Evolutionary conservation across 306 rosid species (phyloP).

Genomic region (Pyrus pyrifolia): DNA sequence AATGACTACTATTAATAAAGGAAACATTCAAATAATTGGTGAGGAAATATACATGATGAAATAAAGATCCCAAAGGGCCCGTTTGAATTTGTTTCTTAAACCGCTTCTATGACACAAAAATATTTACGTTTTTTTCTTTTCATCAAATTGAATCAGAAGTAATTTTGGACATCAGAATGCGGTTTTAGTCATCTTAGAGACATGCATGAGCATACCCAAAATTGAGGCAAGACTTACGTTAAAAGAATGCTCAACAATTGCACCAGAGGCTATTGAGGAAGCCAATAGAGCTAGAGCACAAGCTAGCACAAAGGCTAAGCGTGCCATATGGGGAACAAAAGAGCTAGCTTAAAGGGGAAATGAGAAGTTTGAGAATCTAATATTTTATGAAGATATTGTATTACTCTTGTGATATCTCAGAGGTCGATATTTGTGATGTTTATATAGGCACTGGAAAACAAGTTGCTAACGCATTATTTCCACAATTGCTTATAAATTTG

Average conservation of each 20-base stretch:
- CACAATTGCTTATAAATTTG: not conserved
- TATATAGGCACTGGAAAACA: not conserved
- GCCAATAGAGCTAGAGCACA: constrained; percentile 32
- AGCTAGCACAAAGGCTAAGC: constrained; percentile 11
- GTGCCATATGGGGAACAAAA: constrained; percentile 11
- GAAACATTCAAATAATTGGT: not conserved
- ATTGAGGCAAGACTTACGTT: constrained; percentile 18
- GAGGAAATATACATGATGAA: not conserved
- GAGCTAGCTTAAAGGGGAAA: not conserved
- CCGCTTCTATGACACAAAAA: not conserved
- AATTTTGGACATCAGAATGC: not conserved
- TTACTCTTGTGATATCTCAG: not conserved
- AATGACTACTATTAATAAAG: not conserved
- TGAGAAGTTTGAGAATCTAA: not conserved
- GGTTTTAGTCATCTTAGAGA: not conserved
- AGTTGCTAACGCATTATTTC: not conserved
- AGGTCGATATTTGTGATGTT: not conserved
- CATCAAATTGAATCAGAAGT: not conserved
- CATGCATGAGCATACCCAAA: not conserved
- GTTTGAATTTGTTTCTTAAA: not conserved
- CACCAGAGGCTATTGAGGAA: constrained; percentile 38
- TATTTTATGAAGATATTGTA: not conserved
- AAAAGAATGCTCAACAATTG: constrained; percentile 43
- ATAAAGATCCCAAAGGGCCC: not conserved
- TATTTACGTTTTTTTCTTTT: too few species aligned